Evolutionary conservation across 2,329 filamentous ascomycete species (phyloP).

Genomic region (Fusarium hostae): DNA sequence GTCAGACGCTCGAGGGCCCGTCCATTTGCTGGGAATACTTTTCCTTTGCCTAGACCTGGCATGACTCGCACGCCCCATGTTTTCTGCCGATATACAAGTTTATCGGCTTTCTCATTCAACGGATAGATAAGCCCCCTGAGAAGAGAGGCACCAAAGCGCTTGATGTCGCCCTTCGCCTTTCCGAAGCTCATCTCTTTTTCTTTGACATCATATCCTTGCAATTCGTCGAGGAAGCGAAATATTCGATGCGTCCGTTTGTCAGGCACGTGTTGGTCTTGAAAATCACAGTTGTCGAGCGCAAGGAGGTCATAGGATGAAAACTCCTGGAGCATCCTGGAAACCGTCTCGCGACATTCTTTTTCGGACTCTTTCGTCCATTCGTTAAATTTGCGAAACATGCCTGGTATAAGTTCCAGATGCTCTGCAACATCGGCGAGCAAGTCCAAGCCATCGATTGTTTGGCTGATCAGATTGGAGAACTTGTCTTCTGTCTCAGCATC

Average conservation of each 20-base stretch:
- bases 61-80: neutral
- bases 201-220: conserved; percentile 24
- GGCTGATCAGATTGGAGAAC: conserved; percentile 39
- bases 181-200: conserved; percentile 11
- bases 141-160: conserved; percentile 40
- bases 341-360: no score
- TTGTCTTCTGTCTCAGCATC: conserved; percentile 1
- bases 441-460: conserved; percentile 35
- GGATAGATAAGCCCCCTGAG: conserved; percentile 24
- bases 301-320: conserved; percentile 22
- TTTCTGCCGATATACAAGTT: neutral
- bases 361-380: neutral
- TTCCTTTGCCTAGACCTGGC: neutral
- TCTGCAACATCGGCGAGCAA: conserved; percentile 37
- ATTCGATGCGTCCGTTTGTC: conserved; percentile 27
- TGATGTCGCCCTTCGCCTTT: conserved; percentile 37
- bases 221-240: conserved; percentile 35
- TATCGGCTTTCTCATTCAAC: neutral
- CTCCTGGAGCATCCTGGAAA: neutral
- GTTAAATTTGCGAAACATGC: neutral
- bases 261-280: conserved; percentile 9
- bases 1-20: conserved; percentile 11
- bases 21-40: neutral
- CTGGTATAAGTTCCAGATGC: conserved; percentile 24
- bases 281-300: conserved; percentile 31